phyloP scores from a whole-genome alignment of 2,329 filamentous ascomycete species.

The Sporothrix inflata region DNA sequence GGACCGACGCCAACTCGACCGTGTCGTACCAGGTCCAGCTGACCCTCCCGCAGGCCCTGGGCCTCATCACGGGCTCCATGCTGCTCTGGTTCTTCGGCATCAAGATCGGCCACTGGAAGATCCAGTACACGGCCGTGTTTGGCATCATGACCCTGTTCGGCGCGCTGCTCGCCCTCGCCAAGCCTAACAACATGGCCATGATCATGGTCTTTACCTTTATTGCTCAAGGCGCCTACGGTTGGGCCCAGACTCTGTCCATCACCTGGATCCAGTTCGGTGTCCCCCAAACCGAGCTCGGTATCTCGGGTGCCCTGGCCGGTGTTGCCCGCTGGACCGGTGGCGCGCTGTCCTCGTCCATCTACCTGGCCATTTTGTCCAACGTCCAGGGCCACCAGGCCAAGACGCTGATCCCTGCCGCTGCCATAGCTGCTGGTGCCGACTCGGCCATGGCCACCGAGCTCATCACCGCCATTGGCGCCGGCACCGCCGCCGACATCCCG shows the following conservation, averaged over 20 bases:
- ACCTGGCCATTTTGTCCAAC: constrained; percentile 47
- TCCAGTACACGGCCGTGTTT: constrained; percentile 47
- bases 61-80: constrained; percentile 47
- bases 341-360: constrained; percentile 46
- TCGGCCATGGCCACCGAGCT: background rate
- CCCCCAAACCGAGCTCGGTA: constrained; percentile 51
- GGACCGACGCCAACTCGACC: constrained; percentile 19
- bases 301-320: constrained; percentile 48
- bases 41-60: constrained; percentile 50
- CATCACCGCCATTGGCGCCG: constrained; percentile 8
- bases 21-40: constrained; percentile 34
- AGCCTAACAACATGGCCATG: constrained; percentile 47
- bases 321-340: constrained; percentile 49
- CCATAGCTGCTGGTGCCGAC: constrained; percentile 37
- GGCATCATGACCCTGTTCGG: constrained; percentile 52
- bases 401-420: constrained; percentile 42
- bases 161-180: constrained; percentile 47
- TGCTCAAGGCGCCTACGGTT: constrained; percentile 49
- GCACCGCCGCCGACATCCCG: constrained; percentile 31
- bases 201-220: constrained; percentile 54
- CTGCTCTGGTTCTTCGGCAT: constrained; percentile 46
- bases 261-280: constrained; percentile 53
- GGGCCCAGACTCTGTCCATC: constrained; percentile 51
- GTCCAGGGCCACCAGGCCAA: constrained; percentile 40
- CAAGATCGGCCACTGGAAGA: constrained; percentile 50